Evolutionary conservation across 176 grass and related monocot genomes (phyloP), one percentile per base, ranked within the genome.

Genomic region (Microstegium vimineum): DNA sequence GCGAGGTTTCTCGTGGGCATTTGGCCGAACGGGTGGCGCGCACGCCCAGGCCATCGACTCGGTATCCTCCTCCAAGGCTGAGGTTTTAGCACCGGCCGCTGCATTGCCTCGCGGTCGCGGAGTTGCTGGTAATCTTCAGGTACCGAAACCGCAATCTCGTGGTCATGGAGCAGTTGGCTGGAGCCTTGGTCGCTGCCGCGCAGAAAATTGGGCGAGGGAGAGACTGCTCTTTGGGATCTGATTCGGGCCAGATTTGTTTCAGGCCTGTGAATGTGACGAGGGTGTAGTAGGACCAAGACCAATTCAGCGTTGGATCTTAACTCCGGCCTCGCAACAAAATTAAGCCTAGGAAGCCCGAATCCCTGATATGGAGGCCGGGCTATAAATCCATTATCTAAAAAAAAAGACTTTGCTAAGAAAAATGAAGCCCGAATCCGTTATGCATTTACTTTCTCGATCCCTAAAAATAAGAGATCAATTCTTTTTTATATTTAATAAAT

Each of bases 11-110:
- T 60, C 15, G 63, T 72, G 77, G 45, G 82, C 65, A 66, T 85
- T 89, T 81, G 20, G 22, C 71, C 87, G 82, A 85, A 85, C 72
- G 42, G 47, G 16, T 71, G 35, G 42, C 3, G 71, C 26, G 42
- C 77, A 37, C 22, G 20, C 26, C 77, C 18, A 30, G 25, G 14
- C 54, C 17, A 10, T 13, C 15, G 37, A 35, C 27, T 13, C 62
- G 3, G 41, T 17, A 20, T 12, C 32, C 25, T n/a, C 7, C 7
- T 13, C 34, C 69, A 42, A 40, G 18, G 12, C 45, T 56, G 25
- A 14, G 37, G 2, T 52, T 64, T 7, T 10, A 1, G 41, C 74
- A 4, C 33, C 61, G 65, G 22, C 40, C 15, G 56, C 41, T 37
- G 9, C 45, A 12, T 60, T 54, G 23, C 40, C 9, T 66, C 71